Evolutionary conservation across 2,329 filamentous ascomycete genomes (phyloP).

Genomic region (Fonsecaea pedrosoi): DNA sequence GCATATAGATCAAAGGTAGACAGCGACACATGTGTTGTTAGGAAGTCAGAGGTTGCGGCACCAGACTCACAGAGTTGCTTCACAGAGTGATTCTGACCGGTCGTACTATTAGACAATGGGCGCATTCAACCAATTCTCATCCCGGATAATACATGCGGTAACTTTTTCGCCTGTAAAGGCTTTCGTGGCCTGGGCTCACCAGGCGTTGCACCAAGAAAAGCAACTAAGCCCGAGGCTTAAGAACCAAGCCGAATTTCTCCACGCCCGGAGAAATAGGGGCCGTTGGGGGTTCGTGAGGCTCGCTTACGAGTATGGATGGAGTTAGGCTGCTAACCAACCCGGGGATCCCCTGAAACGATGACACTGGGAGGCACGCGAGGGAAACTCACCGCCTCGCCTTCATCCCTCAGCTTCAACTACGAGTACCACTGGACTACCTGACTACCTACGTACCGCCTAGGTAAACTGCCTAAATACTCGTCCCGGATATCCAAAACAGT

Average conservation of each 20-base stretch:
- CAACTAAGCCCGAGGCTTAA: background rate
- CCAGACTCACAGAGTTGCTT: background rate
- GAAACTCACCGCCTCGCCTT: background rate
- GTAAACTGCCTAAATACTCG: too few species aligned
- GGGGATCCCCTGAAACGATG: background rate
- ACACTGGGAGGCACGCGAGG: background rate
- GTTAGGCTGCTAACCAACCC: background rate
- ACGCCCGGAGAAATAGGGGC: background rate
- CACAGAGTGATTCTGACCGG: background rate
- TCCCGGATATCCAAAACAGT: too few species aligned
- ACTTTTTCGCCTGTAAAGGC: background rate
- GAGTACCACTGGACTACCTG: too few species aligned
- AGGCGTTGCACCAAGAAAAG: too few species aligned
- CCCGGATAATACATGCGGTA: too few species aligned
- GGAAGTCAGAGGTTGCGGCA: background rate
- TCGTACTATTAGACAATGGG: background rate
- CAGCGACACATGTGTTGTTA: background rate
- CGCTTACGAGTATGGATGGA: too few species aligned
- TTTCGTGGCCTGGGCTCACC: background rate
- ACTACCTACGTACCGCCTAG: too few species aligned
- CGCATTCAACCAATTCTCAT: background rate
- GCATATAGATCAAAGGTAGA: slow-evolving; percentile 17
- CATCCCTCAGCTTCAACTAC: background rate
- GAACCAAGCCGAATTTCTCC: background rate
- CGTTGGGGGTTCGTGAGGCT: background rate